Evolutionary conservation across 495 filamentous ascomycete species (phyloP), one percentile per base, ranked within the genome.

Genomic region (Hapsidospora chrysogenum): DNA sequence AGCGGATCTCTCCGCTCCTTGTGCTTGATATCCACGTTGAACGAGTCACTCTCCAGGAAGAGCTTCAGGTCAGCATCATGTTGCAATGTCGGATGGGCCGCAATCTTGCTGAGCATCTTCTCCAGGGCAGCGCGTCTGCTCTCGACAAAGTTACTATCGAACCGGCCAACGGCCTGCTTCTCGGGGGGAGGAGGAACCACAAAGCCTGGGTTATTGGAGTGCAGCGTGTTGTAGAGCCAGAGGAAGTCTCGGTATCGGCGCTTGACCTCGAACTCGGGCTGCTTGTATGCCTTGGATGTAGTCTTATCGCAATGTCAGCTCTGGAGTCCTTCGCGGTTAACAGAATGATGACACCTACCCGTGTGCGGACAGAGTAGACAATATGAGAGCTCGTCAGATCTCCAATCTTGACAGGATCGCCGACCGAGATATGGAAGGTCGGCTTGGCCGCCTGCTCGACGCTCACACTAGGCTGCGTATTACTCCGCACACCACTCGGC

Each of bases 91-190:
- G 85, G 79, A 54, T 97, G 89, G 8, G 72, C 69, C 3, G 87
- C 83, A 41, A 75, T 89, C 58, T 92, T 95, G 61, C 95, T 96
- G 26, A 96, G 57, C 89, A 96, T 96, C 42, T 87, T 76, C 56
- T 97, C 89, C 31, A 96, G 58, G 10, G 89, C 89, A 27, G 82
- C 77, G 50, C 89, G 69, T 43, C 89, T 64, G 16, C 83, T 79
- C 53, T 97, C 89, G 37, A 97, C 85, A 46, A 97, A 97, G 51
- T 94, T 92, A 38, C 76, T 81, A 57, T 97, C 89, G 49, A 97
- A 97, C 26, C 89, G 74, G 27, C 87, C 86, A 31, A 96, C 81
- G 9, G 89, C 85, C 57, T 97, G 92, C 60, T 97, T 97, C 63
- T 97, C 89, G 3, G 89, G 89, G 3, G 89, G 89, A 26, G 89